Evolutionary conservation across 176 grass and related monocot genomes (phyloP).

Genomic region (Tillandsia fasciculata): DNA sequence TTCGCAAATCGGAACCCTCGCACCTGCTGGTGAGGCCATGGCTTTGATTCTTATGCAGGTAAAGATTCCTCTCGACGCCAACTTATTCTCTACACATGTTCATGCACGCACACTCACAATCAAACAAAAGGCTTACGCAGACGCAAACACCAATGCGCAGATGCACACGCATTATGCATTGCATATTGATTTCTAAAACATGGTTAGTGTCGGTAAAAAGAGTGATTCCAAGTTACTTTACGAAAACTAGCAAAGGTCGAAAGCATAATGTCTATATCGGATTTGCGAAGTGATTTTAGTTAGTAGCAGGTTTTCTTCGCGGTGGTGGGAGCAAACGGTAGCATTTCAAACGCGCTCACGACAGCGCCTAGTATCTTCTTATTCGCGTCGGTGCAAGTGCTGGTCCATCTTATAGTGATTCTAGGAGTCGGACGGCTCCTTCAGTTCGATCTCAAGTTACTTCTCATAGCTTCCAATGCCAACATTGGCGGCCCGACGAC

Average conservation of each 20-base stretch:
- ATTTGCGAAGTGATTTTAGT: neutral
- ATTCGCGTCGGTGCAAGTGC: conserved; percentile 59
- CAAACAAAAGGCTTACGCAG: too few relatives aligned
- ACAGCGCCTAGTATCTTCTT: conserved; percentile 60
- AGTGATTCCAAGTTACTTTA: too few relatives aligned
- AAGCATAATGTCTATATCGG: too few relatives aligned
- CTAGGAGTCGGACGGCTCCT: conserved; percentile 38
- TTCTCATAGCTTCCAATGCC: conserved; percentile 77
- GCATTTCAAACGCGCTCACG: conserved; percentile 60
- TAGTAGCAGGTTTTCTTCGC: conserved; percentile 51
- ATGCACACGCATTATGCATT: too few relatives aligned
- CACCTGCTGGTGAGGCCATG: conserved; percentile 60
- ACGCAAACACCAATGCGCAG: too few relatives aligned
- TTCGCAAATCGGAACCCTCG: conserved; percentile 32
- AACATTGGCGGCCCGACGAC: conserved; percentile 75
- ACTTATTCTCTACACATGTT: neutral
- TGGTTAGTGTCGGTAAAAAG: too few relatives aligned
- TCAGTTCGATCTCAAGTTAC: conserved; percentile 40
- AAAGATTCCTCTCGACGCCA: neutral
- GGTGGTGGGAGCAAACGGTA: conserved; percentile 77
- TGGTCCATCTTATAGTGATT: conserved; percentile 60
- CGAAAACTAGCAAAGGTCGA: too few relatives aligned
- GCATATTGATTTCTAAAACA: too few relatives aligned
- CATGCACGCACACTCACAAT: neutral
- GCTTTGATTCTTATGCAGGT: conserved; percentile 94